Percentiles rank a stretch among this genome's conserved stretches.
These are phyloP conservation scores for Solanum pimpinellifolium DNA, from an alignment of 257 asterid genomes.

Conservation along the genomic window DNA sequence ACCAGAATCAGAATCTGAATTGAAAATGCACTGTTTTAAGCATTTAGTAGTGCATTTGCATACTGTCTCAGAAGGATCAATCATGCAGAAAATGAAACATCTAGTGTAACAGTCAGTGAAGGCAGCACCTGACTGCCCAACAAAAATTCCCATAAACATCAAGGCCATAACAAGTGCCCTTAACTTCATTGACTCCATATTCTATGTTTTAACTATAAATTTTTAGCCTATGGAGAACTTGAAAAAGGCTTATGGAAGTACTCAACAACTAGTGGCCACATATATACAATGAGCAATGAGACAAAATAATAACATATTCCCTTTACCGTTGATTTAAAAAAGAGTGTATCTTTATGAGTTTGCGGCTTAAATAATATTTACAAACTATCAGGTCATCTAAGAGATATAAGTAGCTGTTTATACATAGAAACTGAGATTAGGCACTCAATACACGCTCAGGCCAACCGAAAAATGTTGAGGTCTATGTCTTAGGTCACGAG, in stretches of 20 bases:
- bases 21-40: slow-evolving; percentile 76
- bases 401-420: neutral
- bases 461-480: neutral
- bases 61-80: slow-evolving; percentile 70
- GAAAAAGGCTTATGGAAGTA: neutral
- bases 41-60: slow-evolving; percentile 84
- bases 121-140: slow-evolving; percentile 28
- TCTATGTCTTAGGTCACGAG: neutral
- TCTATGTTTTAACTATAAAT: neutral
- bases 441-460: neutral
- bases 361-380: neutral
- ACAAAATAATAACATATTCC: neutral
- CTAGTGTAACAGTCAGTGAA: slow-evolving; percentile 85
- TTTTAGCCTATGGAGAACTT: neutral
- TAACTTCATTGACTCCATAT: slow-evolving; percentile 29
- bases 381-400: neutral
- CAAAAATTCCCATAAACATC: slow-evolving; percentile 29
- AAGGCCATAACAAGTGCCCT: slow-evolving; percentile 21
- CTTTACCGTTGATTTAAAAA: neutral
- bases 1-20: neutral
- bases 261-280: neutral
- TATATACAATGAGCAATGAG: neutral
- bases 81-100: slow-evolving; percentile 80
- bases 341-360: neutral
- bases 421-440: neutral